phyloP scores from a whole-genome alignment of 169 alveolate genomes.

The Perkinsus olseni region DNA sequence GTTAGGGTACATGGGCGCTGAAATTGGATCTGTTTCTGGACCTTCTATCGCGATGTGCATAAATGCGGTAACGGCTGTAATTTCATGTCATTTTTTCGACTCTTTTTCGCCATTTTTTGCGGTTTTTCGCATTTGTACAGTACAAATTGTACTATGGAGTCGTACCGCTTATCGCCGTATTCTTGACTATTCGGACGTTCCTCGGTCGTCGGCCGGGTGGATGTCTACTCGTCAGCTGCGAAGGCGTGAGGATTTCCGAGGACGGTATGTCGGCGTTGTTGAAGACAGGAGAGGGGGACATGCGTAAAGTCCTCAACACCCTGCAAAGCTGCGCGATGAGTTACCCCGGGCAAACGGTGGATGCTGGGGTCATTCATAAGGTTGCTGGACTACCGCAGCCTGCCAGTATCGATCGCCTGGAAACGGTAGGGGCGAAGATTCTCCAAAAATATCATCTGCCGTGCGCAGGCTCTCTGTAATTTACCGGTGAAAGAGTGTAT shows the following conservation, averaged over 20 bases:
- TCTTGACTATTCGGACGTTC: no score
- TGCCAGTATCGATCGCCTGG: conserved; percentile 22
- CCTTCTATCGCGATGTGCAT: no score
- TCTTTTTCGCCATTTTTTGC: no score
- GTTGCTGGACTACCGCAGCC: conserved; percentile 57
- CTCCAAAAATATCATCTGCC: not conserved
- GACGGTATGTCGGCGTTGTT: conserved; percentile 45
- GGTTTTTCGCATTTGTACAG: no score
- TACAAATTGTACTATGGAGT: no score
- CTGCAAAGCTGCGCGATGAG: conserved; percentile 38
- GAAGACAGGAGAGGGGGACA: conserved; percentile 64
- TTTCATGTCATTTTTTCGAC: no score
- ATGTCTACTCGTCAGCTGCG: conserved; percentile 41
- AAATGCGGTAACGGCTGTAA: no score
- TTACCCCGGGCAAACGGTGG: conserved; percentile 1
- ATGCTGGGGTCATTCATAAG: conserved; percentile 27
- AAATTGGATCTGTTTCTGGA: no score
- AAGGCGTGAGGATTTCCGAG: conserved; percentile 35
- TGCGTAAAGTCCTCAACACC: conserved; percentile 69
- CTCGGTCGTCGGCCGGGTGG: no score
- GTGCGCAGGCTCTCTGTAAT: conserved; percentile 16
- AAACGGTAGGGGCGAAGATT: not conserved
- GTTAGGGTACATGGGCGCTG: no score
- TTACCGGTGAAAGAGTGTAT: conserved; percentile 20
- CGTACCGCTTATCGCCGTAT: no score